phyloP scores from a whole-genome alignment of 768 basidiomycete genomes.

The Termitomyces sp. region DNA sequence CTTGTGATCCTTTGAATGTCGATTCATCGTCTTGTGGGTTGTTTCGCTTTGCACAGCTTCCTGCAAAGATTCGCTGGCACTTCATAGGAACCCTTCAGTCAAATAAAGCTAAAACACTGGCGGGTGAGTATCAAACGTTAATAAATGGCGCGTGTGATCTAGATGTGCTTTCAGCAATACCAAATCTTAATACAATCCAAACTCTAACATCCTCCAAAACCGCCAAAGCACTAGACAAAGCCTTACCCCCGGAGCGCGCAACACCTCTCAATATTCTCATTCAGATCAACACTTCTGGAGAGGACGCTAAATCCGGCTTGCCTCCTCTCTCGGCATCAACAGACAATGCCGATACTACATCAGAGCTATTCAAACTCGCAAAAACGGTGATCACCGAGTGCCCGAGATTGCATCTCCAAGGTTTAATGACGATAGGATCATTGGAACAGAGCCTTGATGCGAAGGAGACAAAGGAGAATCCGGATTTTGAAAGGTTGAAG shows the following conservation, averaged over 20 bases:
- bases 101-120: constrained; percentile 88
- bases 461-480: constrained; percentile 38
- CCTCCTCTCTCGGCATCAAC: constrained; percentile 40
- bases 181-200: constrained; percentile 84
- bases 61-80: constrained; percentile 88
- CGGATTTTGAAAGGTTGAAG: constrained; percentile 72
- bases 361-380: constrained; percentile 64
- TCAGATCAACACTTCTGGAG: constrained; percentile 95
- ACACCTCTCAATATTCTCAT: constrained; percentile 74
- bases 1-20: neutral
- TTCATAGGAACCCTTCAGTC: constrained; percentile 93
- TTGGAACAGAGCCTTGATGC: constrained; percentile 60
- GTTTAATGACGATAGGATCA: constrained; percentile 96
- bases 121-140: constrained; percentile 41
- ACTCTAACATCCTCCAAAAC: constrained; percentile 79
- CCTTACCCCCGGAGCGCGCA: constrained; percentile 49
- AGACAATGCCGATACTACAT: constrained; percentile 23
- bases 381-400: constrained; percentile 65
- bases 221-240: constrained; percentile 74
- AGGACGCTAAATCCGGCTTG: constrained; percentile 85
- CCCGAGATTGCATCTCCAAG: constrained; percentile 69
- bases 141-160: neutral
- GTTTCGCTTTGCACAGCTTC: constrained; percentile 51
- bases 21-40: constrained; percentile 1
- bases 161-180: constrained; percentile 53